phyloP scores from a whole-genome alignment of 306 rosid genomes.

The Senna siamea region DNA sequence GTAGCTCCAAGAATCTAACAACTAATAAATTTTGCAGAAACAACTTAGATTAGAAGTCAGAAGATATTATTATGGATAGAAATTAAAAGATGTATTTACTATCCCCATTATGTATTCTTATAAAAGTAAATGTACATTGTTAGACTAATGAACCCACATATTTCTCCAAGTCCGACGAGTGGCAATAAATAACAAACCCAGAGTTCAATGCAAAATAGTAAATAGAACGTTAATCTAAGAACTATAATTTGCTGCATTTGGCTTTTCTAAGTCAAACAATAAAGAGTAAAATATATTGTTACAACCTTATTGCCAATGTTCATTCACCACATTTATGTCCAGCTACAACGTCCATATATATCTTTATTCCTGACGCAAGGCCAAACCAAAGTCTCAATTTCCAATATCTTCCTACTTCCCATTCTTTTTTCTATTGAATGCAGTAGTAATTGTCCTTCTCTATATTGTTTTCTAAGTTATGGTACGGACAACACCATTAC shows the following conservation, averaged over 20 bases:
- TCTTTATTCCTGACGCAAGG: too few species aligned
- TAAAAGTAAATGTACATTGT: conserved; percentile 26
- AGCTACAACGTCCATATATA: conserved; percentile 14
- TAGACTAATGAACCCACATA: neutral
- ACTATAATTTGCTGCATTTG: neutral
- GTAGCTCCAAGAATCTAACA: conserved; percentile 10
- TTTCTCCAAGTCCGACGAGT: neutral
- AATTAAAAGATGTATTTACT: neutral
- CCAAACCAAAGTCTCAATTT: too few species aligned
- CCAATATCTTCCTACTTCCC: neutral
- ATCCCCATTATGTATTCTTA: neutral
- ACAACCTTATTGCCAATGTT: conserved; percentile 23
- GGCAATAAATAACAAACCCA: conserved; percentile 3
- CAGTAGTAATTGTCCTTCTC: neutral
- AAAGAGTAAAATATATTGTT: neutral
- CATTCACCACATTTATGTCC: too few species aligned
- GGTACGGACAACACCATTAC: neutral
- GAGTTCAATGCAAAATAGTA: neutral
- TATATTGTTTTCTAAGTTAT: conserved; percentile 12
- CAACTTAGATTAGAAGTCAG: neutral
- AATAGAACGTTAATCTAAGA: conserved; percentile 1
- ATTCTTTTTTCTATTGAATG: conserved; percentile 6
- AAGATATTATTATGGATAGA: neutral
- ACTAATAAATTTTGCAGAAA: neutral
- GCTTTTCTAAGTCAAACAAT: conserved; percentile 15